Evolutionary conservation across 441 rosid genomes (phyloP).

Genomic region (Gossypium schwendimanii): DNA sequence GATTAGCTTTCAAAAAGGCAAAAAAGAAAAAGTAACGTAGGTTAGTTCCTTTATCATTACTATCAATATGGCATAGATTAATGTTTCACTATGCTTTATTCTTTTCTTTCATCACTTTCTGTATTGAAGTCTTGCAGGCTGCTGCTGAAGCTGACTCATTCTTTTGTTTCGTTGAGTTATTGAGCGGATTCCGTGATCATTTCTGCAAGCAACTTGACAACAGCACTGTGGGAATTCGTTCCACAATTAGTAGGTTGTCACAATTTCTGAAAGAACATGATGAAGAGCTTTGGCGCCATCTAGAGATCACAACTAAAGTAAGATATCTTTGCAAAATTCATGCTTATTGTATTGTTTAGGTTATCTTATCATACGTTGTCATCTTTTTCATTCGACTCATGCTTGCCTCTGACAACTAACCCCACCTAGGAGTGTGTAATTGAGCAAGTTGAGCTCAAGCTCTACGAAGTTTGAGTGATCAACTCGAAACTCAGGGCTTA

Average conservation of each 20-base stretch:
- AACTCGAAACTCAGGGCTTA: background rate
- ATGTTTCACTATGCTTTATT: background rate
- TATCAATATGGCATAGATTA: background rate
- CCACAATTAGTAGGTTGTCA: conserved; percentile 76
- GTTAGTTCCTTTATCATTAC: background rate
- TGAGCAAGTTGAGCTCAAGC: background rate
- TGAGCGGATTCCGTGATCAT: conserved; percentile 93
- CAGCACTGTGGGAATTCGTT: conserved; percentile 87
- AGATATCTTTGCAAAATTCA: conserved; percentile 18
- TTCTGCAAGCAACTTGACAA: conserved; percentile 97
- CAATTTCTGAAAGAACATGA: conserved; percentile 83
- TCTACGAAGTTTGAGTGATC: background rate
- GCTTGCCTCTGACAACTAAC: background rate
- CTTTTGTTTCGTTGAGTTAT: conserved; percentile 86
- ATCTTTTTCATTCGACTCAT: background rate
- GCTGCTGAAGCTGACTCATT: conserved; percentile 89
- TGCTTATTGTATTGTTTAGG: background rate
- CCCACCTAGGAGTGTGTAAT: background rate
- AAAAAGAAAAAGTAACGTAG: background rate
- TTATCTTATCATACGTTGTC: background rate
- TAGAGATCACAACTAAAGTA: conserved; percentile 92
- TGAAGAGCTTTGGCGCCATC: conserved; percentile 99
- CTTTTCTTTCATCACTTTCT: conserved; percentile 22
- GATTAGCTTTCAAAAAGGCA: too few species aligned
- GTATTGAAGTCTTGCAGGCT: conserved; percentile 44